phyloP scores from a whole-genome alignment of 306 rosid genomes.

The Fragaria ananassa region DNA sequence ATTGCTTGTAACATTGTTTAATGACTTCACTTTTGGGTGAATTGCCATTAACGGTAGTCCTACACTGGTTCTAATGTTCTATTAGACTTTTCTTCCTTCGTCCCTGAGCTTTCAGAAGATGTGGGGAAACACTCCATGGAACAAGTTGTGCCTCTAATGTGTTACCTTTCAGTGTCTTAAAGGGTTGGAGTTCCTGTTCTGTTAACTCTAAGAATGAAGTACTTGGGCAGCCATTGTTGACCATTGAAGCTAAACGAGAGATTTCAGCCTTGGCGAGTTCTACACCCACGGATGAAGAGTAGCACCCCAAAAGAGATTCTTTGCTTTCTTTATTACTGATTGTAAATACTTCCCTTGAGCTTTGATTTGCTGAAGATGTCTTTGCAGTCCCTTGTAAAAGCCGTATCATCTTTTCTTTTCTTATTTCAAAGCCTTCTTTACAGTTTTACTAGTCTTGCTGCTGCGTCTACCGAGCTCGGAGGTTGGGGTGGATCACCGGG shows the following conservation, averaged over 20 bases:
- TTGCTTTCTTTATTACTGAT: slow-evolving; percentile 69
- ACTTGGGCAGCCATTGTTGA: slow-evolving; percentile 56
- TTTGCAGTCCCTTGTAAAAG: no score
- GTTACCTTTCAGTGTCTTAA: slow-evolving; percentile 37
- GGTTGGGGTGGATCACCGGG: background rate
- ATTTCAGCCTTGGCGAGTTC: slow-evolving; percentile 74
- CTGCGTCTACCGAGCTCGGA: background rate
- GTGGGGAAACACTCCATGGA: slow-evolving; percentile 86
- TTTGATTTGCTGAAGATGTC: slow-evolving; percentile 32
- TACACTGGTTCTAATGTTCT: slow-evolving; percentile 16
- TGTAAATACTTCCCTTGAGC: slow-evolving; percentile 93
- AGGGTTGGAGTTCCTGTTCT: slow-evolving; percentile 43
- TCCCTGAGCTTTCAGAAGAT: slow-evolving; percentile 64
- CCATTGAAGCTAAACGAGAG: slow-evolving; percentile 65
- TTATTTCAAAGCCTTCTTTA: background rate
- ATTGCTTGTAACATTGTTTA: slow-evolving; percentile 24
- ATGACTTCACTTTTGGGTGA: slow-evolving; percentile 31
- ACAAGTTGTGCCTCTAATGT: slow-evolving; percentile 52
- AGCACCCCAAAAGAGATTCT: slow-evolving; percentile 64
- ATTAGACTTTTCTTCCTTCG: slow-evolving; percentile 46
- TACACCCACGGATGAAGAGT: slow-evolving; percentile 55
- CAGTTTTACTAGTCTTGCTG: background rate
- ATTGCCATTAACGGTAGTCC: slow-evolving; percentile 44
- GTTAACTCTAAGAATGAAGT: slow-evolving; percentile 71
- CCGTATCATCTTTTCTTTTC: background rate